phyloP scores from a whole-genome alignment of 2,329 filamentous ascomycete species.

The Coleophoma eucalyptorum region DNA sequence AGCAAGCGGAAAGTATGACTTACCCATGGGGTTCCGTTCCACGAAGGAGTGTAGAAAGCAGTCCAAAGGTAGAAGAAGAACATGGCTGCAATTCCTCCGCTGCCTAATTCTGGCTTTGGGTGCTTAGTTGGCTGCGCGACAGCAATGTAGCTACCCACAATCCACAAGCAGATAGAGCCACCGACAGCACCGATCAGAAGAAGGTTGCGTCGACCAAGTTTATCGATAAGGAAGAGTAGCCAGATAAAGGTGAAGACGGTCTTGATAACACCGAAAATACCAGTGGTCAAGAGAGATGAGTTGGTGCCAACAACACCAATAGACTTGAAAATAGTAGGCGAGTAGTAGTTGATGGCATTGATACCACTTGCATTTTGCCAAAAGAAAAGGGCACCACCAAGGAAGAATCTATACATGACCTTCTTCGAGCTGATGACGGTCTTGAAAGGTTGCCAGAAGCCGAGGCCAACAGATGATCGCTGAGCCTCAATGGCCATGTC shows the following conservation, averaged over 20 bases:
- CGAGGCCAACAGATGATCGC: conserved; percentile 57
- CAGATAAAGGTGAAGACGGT: conserved; percentile 65
- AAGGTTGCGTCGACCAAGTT: conserved; percentile 55
- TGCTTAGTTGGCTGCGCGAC: conserved; percentile 36
- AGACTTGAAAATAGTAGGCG: conserved; percentile 62
- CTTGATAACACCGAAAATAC: conserved; percentile 76
- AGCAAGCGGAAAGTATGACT: neutral
- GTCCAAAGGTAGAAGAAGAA: conserved; percentile 77
- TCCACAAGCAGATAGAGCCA: conserved; percentile 63
- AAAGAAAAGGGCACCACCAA: conserved; percentile 71
- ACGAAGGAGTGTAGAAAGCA: conserved; percentile 64
- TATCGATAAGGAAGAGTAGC: conserved; percentile 66
- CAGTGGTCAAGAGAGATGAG: conserved; percentile 61
- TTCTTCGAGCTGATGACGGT: conserved; percentile 48
- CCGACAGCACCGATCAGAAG: conserved; percentile 61
- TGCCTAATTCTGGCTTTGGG: conserved; percentile 28
- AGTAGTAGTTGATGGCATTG: conserved; percentile 77
- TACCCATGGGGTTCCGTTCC: conserved; percentile 70
- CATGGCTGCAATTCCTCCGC: conserved; percentile 55
- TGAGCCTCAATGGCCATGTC: conserved; percentile 67
- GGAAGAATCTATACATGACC: conserved; percentile 67
- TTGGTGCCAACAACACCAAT: conserved; percentile 55
- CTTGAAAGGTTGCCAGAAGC: conserved; percentile 72
- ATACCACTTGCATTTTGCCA: conserved; percentile 77
- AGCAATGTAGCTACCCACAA: conserved; percentile 58